Percentiles rank a stretch among this genome's conserved stretches.
Evolutionary conservation across 371 early-diverging fungal species (phyloP).

Genomic region (Mucor sp.): DNA sequence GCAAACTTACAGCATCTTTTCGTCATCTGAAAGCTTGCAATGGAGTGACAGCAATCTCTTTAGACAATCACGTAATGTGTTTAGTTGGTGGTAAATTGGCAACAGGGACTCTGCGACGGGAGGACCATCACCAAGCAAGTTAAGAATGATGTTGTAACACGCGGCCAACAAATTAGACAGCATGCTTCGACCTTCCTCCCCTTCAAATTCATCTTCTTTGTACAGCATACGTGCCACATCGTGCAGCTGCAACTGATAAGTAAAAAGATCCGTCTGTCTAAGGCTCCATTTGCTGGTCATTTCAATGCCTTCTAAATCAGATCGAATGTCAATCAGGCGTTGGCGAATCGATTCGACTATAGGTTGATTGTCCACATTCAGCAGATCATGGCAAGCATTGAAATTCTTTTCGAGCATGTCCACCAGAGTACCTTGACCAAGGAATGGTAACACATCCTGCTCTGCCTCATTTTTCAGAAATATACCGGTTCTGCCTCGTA

Average conservation of each 20-base stretch:
- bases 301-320: slow-evolving; percentile 62
- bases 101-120: not conserved
- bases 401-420: slow-evolving; percentile 7
- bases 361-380: not conserved
- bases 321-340: slow-evolving; percentile 62
- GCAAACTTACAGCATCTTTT: slow-evolving; percentile 13
- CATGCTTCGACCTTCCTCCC: not conserved
- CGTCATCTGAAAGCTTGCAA: slow-evolving; percentile 6
- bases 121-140: slow-evolving; percentile 7
- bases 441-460: not conserved
- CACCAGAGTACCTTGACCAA: slow-evolving; percentile 5
- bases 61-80: slow-evolving; percentile 6
- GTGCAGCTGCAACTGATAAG: slow-evolving; percentile 66
- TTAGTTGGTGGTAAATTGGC: slow-evolving; percentile 6
- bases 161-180: slow-evolving; percentile 5
- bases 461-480: not conserved
- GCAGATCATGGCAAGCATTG: slow-evolving; percentile 2
- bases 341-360: slow-evolving; percentile 62
- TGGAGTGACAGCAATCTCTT: not conserved
- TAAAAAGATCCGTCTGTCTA: slow-evolving; percentile 71
- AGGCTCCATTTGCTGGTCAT: slow-evolving; percentile 72
- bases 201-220: not conserved
- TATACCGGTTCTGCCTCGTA: slow-evolving; percentile 1
- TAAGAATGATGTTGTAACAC: slow-evolving; percentile 11
- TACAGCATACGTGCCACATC: slow-evolving; percentile 54